These are phyloP conservation scores for Spergularia marina DNA, from an alignment of 148 eudicot genomes.

Conservation along the genomic window DNA sequence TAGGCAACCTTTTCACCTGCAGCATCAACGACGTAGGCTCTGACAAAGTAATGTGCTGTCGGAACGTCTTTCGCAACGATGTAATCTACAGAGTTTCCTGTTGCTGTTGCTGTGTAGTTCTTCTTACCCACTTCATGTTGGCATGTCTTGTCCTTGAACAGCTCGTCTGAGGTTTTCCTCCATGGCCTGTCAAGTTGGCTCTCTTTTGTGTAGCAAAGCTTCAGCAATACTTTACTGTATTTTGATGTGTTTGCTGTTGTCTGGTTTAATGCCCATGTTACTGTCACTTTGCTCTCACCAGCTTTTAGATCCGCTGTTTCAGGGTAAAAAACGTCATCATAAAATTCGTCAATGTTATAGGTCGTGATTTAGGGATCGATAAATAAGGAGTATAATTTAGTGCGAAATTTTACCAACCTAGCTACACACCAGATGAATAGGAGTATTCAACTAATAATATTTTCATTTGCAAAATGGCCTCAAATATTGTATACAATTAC, in stretches of 20 bases:
- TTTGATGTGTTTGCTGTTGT: conserved; percentile 29
- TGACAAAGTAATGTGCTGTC: conserved; percentile 53
- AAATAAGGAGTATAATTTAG: too few relatives aligned
- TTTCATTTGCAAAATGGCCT: too few relatives aligned
- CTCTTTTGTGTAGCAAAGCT: conserved; percentile 60
- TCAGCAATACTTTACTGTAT: conserved; percentile 54
- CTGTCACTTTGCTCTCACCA: conserved; percentile 42
- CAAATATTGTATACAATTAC: too few relatives aligned
- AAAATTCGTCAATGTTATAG: background rate
- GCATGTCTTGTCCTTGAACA: conserved; percentile 76
- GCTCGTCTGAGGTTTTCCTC: conserved; percentile 51
- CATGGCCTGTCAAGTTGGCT: conserved; percentile 78
- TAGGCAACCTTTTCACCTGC: conserved; percentile 36
- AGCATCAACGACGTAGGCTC: conserved; percentile 54
- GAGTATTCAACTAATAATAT: too few relatives aligned
- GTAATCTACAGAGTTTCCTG: conserved; percentile 37
- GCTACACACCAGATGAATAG: too few relatives aligned
- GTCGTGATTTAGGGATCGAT: too few relatives aligned
- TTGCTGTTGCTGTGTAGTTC: conserved; percentile 29
- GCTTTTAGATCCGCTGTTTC: conserved; percentile 35
- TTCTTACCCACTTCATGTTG: conserved; percentile 37
- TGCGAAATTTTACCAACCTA: too few relatives aligned
- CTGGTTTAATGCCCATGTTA: conserved; percentile 47
- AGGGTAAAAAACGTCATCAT: background rate
- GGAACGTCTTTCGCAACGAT: conserved; percentile 51